Evolutionary conservation across 257 asterid species (phyloP).

Genomic region (Sherardia arvensis): DNA sequence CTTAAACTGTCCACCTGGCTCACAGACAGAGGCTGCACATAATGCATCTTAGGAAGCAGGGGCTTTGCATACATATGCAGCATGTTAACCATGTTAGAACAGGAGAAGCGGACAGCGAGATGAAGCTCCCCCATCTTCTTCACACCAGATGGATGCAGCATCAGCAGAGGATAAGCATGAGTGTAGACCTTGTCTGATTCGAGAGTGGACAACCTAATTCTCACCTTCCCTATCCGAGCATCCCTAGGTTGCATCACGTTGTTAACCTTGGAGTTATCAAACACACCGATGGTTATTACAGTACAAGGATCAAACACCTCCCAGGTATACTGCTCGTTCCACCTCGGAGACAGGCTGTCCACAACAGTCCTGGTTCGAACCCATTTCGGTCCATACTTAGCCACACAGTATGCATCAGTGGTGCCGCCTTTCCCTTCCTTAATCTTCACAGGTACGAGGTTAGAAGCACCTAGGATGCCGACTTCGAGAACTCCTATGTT

Average conservation of each 20-base stretch:
- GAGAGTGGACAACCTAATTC: constrained; percentile 72
- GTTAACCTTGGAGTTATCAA: constrained; percentile 60
- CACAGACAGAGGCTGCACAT: constrained; percentile 73
- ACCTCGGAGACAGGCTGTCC: constrained; percentile 64
- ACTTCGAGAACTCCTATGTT: constrained; percentile 83
- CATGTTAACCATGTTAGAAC: constrained; percentile 64
- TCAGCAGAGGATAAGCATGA: constrained; percentile 69
- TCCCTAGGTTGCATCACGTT: constrained; percentile 32
- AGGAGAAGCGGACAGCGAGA: constrained; percentile 73
- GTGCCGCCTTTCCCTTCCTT: constrained; percentile 86
- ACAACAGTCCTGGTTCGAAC: constrained; percentile 73
- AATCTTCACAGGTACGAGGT: constrained; percentile 66
- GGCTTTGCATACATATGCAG: constrained; percentile 65
- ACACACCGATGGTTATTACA: constrained; percentile 66
- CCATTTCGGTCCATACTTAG: constrained; percentile 82
- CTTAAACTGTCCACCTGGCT: constrained; percentile 55
- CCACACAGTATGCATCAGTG: constrained; percentile 69
- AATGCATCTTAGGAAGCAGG: constrained; percentile 81
- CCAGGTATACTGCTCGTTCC: constrained; percentile 97
- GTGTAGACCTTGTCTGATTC: constrained; percentile 73
- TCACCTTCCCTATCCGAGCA: constrained; percentile 63
- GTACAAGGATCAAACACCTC: constrained; percentile 92
- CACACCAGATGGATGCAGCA: constrained; percentile 79
- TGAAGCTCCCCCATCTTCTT: constrained; percentile 93
- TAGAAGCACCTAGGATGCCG: constrained; percentile 67